phyloP scores from a whole-genome alignment of 2,329 filamentous ascomycete genomes.

The Penicillium sp. region DNA sequence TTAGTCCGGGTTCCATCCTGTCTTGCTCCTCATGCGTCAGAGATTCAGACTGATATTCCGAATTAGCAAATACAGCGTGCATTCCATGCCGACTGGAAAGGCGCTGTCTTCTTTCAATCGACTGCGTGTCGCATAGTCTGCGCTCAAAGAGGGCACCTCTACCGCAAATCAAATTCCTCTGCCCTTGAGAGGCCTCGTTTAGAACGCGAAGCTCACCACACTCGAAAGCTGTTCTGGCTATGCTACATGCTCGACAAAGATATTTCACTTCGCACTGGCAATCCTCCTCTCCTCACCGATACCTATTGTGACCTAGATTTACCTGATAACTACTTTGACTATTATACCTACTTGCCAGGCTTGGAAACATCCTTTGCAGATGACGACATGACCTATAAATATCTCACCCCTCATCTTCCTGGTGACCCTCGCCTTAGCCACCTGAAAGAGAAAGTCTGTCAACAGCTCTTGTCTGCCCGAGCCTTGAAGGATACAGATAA shows the following conservation, averaged over 20 bases:
- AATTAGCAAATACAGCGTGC: constrained; percentile 13
- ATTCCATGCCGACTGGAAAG: constrained; percentile 18
- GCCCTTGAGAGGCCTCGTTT: background rate
- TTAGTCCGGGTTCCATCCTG: background rate
- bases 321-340: background rate
- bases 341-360: constrained; percentile 4
- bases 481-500: constrained; percentile 15
- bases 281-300: constrained; percentile 18
- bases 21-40: background rate
- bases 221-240: constrained; percentile 33
- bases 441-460: constrained; percentile 21
- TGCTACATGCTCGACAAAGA: constrained; percentile 62
- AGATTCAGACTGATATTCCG: background rate
- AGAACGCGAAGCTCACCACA: constrained; percentile 9
- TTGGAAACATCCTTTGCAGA: background rate
- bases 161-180: background rate
- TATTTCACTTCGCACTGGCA: constrained; percentile 36
- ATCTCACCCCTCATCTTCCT: background rate
- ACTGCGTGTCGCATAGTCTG: constrained; percentile 20
- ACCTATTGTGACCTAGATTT: constrained; percentile 14
- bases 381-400: background rate
- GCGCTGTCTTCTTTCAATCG: constrained; percentile 14
- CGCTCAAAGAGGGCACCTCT: constrained; percentile 12
- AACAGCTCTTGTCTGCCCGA: constrained; percentile 16
- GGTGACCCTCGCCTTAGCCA: constrained; percentile 11